Evolutionary conservation across 108 stramenopile genomes (phyloP).

Genomic region (Seminavis robusta): DNA sequence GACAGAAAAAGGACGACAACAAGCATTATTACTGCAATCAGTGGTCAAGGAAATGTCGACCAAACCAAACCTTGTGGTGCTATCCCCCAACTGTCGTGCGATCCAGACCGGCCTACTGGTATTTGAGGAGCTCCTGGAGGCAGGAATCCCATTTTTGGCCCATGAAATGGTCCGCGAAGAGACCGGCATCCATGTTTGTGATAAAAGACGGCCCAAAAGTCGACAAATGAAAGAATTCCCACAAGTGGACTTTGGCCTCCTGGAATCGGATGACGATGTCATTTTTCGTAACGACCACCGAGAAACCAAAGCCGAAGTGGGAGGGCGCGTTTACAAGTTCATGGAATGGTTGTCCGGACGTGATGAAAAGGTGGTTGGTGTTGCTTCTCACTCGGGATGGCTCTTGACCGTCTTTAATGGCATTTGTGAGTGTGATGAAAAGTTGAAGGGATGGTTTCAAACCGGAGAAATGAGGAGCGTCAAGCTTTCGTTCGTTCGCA

Average conservation of each 20-base stretch:
- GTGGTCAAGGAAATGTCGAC: constrained; percentile 11
- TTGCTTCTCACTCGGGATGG: constrained; percentile 51
- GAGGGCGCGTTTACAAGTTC: constrained; percentile 47
- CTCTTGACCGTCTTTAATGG: constrained; percentile 53
- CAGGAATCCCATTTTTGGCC: constrained; percentile 49
- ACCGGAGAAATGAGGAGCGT: constrained; percentile 65
- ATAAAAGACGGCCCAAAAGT: constrained; percentile 58
- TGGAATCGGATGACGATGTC: constrained; percentile 50
- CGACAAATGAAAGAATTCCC: constrained; percentile 53
- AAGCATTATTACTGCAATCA: constrained; percentile 48
- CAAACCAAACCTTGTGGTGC: constrained; percentile 55
- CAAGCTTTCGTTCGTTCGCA: constrained; percentile 30
- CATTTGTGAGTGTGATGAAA: constrained; percentile 35
- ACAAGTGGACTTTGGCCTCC: constrained; percentile 50
- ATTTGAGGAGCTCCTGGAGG: constrained; percentile 46
- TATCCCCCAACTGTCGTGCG: constrained; percentile 62
- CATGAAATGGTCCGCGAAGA: constrained; percentile 76
- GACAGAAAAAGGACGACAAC: constrained; percentile 69
- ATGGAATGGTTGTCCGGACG: constrained; percentile 46
- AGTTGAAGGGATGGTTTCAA: constrained; percentile 49
- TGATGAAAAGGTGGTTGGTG: constrained; percentile 36
- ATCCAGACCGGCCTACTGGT: constrained; percentile 68
- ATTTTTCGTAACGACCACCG: constrained; percentile 36
- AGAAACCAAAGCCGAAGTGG: constrained; percentile 50
- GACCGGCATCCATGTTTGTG: constrained; percentile 70